Evolutionary conservation across 2,329 filamentous ascomycete genomes (phyloP).

Genomic region (Neospermospora avenae): DNA sequence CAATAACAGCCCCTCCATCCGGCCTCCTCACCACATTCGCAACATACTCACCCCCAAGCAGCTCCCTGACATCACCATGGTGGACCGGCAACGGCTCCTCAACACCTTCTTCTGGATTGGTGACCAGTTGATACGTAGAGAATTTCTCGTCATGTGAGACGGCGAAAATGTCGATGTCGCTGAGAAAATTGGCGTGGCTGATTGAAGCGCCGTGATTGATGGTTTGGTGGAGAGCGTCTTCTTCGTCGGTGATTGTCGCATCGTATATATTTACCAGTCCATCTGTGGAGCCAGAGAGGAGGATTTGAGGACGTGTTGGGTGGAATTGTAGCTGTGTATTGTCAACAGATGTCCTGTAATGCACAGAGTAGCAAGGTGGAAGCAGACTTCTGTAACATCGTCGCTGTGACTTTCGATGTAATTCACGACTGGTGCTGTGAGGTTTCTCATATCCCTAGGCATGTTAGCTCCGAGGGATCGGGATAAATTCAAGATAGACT

Average conservation of each 20-base stretch:
- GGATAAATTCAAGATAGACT: constrained; percentile 15
- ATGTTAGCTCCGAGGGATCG: background rate
- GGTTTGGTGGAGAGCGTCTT: constrained; percentile 73
- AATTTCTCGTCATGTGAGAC: constrained; percentile 77
- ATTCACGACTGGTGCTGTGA: constrained; percentile 45
- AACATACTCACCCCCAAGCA: constrained; percentile 70
- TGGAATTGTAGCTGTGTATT: constrained; percentile 56
- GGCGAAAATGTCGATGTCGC: constrained; percentile 62
- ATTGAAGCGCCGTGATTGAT: constrained; percentile 75
- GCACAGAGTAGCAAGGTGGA: background rate
- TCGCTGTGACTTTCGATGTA: constrained; percentile 67
- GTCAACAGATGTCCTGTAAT: constrained; percentile 13
- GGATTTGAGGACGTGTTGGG: constrained; percentile 54
- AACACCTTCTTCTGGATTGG: constrained; percentile 56
- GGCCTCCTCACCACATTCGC: constrained; percentile 62
- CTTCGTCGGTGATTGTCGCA: constrained; percentile 66
- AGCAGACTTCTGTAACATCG: constrained; percentile 57
- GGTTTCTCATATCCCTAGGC: constrained; percentile 55
- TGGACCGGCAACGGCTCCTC: constrained; percentile 46
- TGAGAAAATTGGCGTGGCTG: constrained; percentile 71
- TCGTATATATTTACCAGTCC: constrained; percentile 77
- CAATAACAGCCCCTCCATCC: constrained; percentile 59
- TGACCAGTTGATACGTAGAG: constrained; percentile 67
- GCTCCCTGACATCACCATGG: constrained; percentile 67
- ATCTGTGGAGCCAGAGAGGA: constrained; percentile 77